A percentile compares a stretch with the other conserved stretches of the same genome.
phyloP scores from a whole-genome alignment of 768 basidiomycete genomes.

The Dioszegia crocea region DNA sequence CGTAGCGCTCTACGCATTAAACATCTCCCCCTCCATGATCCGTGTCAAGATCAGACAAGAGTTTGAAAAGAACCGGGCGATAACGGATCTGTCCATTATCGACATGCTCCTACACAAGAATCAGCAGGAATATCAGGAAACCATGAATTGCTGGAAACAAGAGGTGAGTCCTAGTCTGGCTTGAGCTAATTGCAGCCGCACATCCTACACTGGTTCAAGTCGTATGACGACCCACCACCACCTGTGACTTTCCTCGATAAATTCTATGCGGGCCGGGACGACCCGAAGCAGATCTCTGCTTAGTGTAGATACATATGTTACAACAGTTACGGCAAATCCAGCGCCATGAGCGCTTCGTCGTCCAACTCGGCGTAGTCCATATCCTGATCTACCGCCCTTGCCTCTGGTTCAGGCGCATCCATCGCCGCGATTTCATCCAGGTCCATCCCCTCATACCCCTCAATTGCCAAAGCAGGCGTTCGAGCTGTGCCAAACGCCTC shows the following conservation, averaged over 20 bases:
- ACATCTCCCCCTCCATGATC: slow-evolving; percentile 69
- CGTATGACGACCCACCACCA: slow-evolving; percentile 41
- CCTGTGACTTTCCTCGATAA: slow-evolving; percentile 49
- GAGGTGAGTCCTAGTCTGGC: slow-evolving; percentile 42
- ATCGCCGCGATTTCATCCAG: not conserved
- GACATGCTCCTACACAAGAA: slow-evolving; percentile 82
- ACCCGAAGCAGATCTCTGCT: slow-evolving; percentile 43
- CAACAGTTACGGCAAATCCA: slow-evolving; percentile 21
- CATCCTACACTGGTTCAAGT: slow-evolving; percentile 49
- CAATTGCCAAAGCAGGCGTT: slow-evolving; percentile 10
- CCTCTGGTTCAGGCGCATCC: slow-evolving; percentile 12
- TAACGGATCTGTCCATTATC: slow-evolving; percentile 74
- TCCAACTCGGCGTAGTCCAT: slow-evolving; percentile 20
- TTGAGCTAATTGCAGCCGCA: slow-evolving; percentile 33
- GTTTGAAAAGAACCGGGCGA: slow-evolving; percentile 79
- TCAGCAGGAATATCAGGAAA: slow-evolving; percentile 86
- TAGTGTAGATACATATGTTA: slow-evolving; percentile 18
- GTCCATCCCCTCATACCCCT: slow-evolving; percentile 7
- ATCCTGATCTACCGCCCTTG: slow-evolving; percentile 25
- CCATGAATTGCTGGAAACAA: slow-evolving; percentile 90
- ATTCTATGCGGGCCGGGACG: slow-evolving; percentile 48
- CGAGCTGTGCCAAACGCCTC: slow-evolving; percentile 17
- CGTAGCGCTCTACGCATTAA: slow-evolving; percentile 72
- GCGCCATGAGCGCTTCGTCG: slow-evolving; percentile 22
- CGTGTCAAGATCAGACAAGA: slow-evolving; percentile 76